phyloP scores from a whole-genome alignment of 176 grass and related monocot genomes.

The Themeda triandra region DNA sequence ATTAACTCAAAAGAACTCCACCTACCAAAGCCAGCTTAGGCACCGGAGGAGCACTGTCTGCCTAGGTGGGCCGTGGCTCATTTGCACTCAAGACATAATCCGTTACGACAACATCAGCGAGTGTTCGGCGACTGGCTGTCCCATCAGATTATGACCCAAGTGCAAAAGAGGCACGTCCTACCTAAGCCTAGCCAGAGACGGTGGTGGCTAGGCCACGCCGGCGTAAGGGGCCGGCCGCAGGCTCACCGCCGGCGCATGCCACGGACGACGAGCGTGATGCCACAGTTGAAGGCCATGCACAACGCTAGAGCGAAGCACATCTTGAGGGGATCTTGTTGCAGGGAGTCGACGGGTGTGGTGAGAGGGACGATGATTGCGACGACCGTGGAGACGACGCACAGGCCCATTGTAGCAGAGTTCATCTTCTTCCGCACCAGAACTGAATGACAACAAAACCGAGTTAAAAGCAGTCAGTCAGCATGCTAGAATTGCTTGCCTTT shows the following conservation, averaged over 20 bases:
- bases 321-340: not conserved
- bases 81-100: too few relatives aligned
- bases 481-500: too few relatives aligned
- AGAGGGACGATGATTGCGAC: not conserved
- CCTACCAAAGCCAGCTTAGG: too few relatives aligned
- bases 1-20: too few relatives aligned
- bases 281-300: not conserved
- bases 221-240: not conserved
- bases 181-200: not conserved
- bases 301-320: not conserved
- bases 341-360: not conserved
- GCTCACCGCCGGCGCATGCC: not conserved
- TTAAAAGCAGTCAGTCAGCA: too few relatives aligned
- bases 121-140: accelerated
- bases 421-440: not conserved
- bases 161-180: not conserved
- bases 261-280: not conserved
- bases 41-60: too few relatives aligned
- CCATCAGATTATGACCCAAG: too few relatives aligned
- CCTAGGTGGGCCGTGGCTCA: too few relatives aligned
- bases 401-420: not conserved
- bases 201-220: not conserved
- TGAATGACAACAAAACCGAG: too few relatives aligned
- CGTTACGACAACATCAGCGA: too few relatives aligned
- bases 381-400: not conserved